phyloP scores from a whole-genome alignment of 371 early-diverging fungal genomes.

The Fennellomyces sp. region DNA sequence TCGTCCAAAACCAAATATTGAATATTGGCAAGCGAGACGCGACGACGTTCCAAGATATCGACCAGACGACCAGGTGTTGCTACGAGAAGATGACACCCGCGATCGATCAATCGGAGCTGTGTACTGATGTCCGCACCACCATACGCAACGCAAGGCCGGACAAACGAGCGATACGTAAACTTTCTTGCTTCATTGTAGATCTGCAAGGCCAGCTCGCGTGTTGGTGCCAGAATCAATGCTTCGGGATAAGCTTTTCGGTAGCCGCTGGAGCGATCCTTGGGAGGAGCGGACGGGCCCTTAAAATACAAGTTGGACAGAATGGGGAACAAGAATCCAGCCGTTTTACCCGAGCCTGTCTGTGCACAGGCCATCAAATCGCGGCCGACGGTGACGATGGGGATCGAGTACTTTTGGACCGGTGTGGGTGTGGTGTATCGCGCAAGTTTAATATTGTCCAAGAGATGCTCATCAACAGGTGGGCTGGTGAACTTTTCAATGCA shows the following conservation, averaged over 20 bases:
- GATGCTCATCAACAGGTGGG: conserved; percentile 78
- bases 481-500: conserved; percentile 64
- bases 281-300: conserved; percentile 68
- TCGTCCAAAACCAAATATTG: conserved; percentile 97
- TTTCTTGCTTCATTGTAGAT: conserved; percentile 65
- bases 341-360: conserved; percentile 85
- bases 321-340: conserved; percentile 73
- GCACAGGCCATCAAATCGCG: conserved; percentile 82
- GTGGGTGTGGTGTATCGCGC: conserved; percentile 69
- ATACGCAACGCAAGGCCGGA: conserved; percentile 94
- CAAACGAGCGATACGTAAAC: conserved; percentile 91
- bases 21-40: conserved; percentile 78
- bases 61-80: conserved; percentile 99
- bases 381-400: conserved; percentile 64
- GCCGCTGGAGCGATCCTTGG: conserved; percentile 17
- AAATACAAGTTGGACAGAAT: conserved; percentile 50
- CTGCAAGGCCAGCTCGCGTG: conserved; percentile 46
- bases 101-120: conserved; percentile 87
- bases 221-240: conserved; percentile 49
- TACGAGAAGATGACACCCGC: conserved; percentile 96
- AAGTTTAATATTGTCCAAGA: conserved; percentile 67
- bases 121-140: conserved; percentile 95
- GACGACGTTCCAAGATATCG: conserved; percentile 93
- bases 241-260: conserved; percentile 58
- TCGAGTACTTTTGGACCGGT: conserved; percentile 70